Evolutionary conservation across 129 eudicot genomes (phyloP).

Genomic region (Arctium lappa): DNA sequence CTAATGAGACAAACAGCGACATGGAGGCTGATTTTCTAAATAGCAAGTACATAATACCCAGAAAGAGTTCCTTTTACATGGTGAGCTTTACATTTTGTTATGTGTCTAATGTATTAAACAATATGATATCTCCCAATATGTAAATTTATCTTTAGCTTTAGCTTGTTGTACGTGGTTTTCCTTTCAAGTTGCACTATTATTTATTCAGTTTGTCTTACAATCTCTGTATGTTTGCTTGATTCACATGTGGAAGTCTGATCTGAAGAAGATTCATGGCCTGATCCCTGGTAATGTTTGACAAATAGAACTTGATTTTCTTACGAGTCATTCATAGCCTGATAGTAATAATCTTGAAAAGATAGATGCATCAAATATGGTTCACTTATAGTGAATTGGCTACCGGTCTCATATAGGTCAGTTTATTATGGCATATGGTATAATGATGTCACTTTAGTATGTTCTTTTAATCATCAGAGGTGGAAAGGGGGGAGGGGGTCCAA

Average conservation of each 20-base stretch:
- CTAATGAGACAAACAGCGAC: slow-evolving; percentile 48
- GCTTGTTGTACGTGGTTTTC: neutral
- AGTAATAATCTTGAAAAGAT: slow-evolving; percentile 4
- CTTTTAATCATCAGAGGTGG: too few relatives aligned
- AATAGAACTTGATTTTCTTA: slow-evolving; percentile 6
- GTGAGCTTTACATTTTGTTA: slow-evolving; percentile 22
- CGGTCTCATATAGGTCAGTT: neutral
- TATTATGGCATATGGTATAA: too few relatives aligned
- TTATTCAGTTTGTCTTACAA: slow-evolving; percentile 29
- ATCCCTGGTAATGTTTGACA: slow-evolving; percentile 64
- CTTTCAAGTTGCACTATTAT: neutral
- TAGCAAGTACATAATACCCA: slow-evolving; percentile 65
- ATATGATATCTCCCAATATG: neutral
- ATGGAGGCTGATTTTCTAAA: slow-evolving; percentile 62
- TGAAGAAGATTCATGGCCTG: slow-evolving; percentile 68
- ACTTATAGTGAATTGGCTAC: neutral
- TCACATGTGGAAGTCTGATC: slow-evolving; percentile 77
- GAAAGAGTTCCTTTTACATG: slow-evolving; percentile 75
- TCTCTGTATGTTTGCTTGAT: slow-evolving; percentile 35
- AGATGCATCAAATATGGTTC: slow-evolving; percentile 6
- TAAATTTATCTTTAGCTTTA: neutral
- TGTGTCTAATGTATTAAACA: neutral
- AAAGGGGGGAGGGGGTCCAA: too few relatives aligned
- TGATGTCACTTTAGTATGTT: too few relatives aligned
- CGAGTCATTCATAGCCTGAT: neutral